Conservation (phyloP, 805 yeast species). For the Metschnikowia noctiluminum region DNA sequence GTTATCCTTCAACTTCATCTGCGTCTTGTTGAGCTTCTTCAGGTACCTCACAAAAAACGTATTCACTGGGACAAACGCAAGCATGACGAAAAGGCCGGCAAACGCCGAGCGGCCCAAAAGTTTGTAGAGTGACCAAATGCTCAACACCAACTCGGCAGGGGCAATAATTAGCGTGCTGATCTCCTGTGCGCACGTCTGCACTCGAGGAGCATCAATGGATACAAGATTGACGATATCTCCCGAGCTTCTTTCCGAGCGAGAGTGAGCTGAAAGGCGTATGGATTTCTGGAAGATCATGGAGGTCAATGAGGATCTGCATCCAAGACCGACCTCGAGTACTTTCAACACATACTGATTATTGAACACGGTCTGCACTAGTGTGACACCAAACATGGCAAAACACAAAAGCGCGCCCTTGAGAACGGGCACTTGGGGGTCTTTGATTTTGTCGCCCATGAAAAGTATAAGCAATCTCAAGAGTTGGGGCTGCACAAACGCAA, state of each 20-base stretch:
- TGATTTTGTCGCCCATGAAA: conserved; percentile 46
- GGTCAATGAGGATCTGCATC: conserved; percentile 20
- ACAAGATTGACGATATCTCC: conserved; percentile 26
- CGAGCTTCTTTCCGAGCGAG: conserved; percentile 17
- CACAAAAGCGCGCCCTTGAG: conserved; percentile 18
- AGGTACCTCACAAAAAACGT: conserved; percentile 17
- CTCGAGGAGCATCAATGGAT: conserved; percentile 24
- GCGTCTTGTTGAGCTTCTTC: conserved; percentile 12
- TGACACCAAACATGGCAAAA: conserved; percentile 51
- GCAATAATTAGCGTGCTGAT: conserved; percentile 17
- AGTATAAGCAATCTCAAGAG: conserved; percentile 62
- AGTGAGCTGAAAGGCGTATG: conserved; percentile 17
- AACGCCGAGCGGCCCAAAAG: conserved; percentile 23
- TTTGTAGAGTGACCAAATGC: conserved; percentile 21
- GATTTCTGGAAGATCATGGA: conserved; percentile 24
- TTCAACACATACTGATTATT: conserved; percentile 66
- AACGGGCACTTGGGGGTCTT: conserved; percentile 12
- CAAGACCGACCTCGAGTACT: conserved; percentile 55
- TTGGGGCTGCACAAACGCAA: conserved; percentile 79
- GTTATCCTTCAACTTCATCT: conserved; percentile 20
- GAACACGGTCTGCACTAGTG: conserved; percentile 57
- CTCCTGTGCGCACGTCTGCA: conserved; percentile 21
- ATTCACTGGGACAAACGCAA: conserved; percentile 19
- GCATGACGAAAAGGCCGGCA: conserved; percentile 19
- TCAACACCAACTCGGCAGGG: conserved; percentile 17